Base-by-base conservation (phyloP, 108 stramenopile species). In the Cyclotella choctawhatcheeana region DNA sequence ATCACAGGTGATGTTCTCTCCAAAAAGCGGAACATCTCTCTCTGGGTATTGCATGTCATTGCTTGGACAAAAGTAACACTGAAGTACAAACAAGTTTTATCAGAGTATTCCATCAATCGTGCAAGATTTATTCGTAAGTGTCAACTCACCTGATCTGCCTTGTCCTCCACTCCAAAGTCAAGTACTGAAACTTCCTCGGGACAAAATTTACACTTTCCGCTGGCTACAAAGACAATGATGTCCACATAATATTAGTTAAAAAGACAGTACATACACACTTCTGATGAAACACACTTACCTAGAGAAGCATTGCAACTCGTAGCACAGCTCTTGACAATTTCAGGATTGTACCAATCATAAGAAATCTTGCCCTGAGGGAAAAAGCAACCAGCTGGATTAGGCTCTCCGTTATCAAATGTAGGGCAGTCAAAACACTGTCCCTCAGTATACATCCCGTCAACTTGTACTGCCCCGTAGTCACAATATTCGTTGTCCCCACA, bases 11-110 rank as follows among this genome's bases (percentile, higher is more conserved):
- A 50, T 20, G 29, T 66, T 40, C 3, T 50, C 48, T 16, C 50
- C 48, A 53, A 66, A 66, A 6, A 66, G 51, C 8, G 44, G 47
- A 17, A 66, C 47, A 3, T 20, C 8, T 20, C 64, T 50, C 4
- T 52, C 51, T 4, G 64, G 64, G 20, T 66, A 66, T 24, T 66
- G 32, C 2, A 66, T 5, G n/a, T 66, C 64, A 34, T 66, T 13
- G 5, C n/a, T 20, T 22, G 62, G 34, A n/a, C 62, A 64, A 24
- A 64, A 43, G 4, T 32, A 24, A 48, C 64, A 66, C 7, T n/a
- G 29, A n/a, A n/a, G n/a, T n/a, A n/a, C n/a, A n/a, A n/a, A n/a
- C n/a, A n/a, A n/a, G n/a, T n/a, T n/a, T n/a, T n/a, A n/a, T n/a
- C n/a, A n/a, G n/a, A n/a, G n/a, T n/a, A n/a, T n/a, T n/a, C n/a